Percentiles rank a stretch among this genome's conserved stretches.
Evolutionary conservation across 2,329 filamentous ascomycete species (phyloP).

Genomic region (Cordyceps farinosa): DNA sequence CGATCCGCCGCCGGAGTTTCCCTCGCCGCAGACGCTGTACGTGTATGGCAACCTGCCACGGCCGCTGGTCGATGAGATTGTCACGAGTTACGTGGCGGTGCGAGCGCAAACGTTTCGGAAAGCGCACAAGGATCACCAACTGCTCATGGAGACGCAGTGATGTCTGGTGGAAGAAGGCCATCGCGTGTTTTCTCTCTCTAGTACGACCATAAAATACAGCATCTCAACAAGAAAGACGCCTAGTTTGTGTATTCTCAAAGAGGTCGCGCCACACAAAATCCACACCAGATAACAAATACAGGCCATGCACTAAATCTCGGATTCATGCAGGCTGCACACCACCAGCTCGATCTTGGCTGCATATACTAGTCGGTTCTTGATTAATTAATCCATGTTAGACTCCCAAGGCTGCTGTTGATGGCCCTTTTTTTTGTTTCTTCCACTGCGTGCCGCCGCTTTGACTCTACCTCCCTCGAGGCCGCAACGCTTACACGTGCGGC

Average conservation of each 20-base stretch:
- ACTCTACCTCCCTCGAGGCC: background rate
- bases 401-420: no score
- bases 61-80: background rate
- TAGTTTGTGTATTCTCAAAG: no score
- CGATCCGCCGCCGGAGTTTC: background rate
- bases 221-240: no score
- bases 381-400: no score
- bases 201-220: no score
- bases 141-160: background rate
- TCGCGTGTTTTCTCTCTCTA: no score
- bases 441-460: background rate
- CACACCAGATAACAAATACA: background rate
- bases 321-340: background rate
- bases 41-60: background rate
- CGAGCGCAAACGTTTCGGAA: background rate
- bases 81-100: background rate
- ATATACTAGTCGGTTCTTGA: background rate
- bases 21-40: background rate
- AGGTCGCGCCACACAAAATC: no score
- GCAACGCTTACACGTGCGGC: constrained; percentile 9
- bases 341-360: background rate
- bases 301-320: background rate
- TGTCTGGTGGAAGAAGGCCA: no score
- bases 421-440: no score
- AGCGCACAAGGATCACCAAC: background rate